Evolutionary conservation across 768 basidiomycete species (phyloP).

Genomic region (Leccinum ochraceum): DNA sequence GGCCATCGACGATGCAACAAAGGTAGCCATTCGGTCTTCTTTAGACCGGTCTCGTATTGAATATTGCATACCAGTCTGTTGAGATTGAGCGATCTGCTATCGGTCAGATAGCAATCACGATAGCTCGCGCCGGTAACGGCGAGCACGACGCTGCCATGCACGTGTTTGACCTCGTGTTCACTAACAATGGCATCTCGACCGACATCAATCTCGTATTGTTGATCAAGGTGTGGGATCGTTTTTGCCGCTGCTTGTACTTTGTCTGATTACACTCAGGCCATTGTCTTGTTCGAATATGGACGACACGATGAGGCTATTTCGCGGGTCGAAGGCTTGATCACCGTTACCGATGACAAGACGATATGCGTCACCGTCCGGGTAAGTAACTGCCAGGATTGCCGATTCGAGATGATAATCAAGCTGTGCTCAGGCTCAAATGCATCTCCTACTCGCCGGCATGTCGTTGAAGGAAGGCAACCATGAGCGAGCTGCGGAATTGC

Average conservation of each 20-base stretch:
- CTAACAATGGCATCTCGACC: background rate
- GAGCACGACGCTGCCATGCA: slow-evolving; percentile 4
- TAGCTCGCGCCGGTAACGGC: background rate
- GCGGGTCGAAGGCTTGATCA: slow-evolving; percentile 6
- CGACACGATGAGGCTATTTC: slow-evolving; percentile 7
- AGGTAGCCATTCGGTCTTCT: background rate
- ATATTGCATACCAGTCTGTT: background rate
- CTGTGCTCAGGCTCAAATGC: slow-evolving; percentile 7
- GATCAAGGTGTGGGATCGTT: slow-evolving; percentile 9
- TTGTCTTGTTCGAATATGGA: slow-evolving; percentile 11
- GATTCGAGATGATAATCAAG: background rate
- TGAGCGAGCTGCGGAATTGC: background rate
- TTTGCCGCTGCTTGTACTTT: background rate
- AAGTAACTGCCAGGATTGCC: background rate
- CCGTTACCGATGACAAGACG: background rate
- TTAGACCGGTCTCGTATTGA: background rate
- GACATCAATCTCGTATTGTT: slow-evolving; percentile 13
- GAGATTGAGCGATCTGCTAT: slow-evolving; percentile 4
- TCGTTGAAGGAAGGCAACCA: background rate
- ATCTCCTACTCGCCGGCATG: background rate
- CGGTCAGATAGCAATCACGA: slow-evolving; percentile 10
- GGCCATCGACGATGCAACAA: slow-evolving; percentile 8
- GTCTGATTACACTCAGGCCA: background rate
- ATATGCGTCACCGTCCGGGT: slow-evolving; percentile 4
- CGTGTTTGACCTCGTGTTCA: slow-evolving; percentile 14